Base-by-base conservation (phyloP, 83 land plant genomes). In the Diphasiastrum complanatum region DNA sequence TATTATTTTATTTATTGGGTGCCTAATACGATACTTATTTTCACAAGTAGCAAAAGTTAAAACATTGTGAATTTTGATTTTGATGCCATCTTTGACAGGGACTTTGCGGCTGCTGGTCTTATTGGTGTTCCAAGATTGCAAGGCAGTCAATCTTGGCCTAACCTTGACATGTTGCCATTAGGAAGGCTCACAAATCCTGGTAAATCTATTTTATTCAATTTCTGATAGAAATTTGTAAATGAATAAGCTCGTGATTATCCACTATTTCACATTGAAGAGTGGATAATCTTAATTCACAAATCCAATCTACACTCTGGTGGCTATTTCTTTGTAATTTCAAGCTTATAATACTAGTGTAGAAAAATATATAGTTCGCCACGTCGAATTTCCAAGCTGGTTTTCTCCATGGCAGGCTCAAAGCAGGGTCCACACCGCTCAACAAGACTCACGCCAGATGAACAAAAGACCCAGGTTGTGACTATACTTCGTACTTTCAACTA, bases 161-260 rank as follows among this genome's bases (percentile, higher is more conserved):
- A 93, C 61, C 67, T 89, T 45, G 99, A 93, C 73, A 93, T 93
- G 99, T 79, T 89, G 16, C 99, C 99, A 14, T 51, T 93, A 43
- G 99, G 99, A 58, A 80, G 83, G 81, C 81, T 93, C 24, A 83
- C 96, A 46, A 79, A 78, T 71, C 78, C 75, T 68, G 87, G 96
- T 86, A 33, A 47, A 30, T 18, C 25, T n/a, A 29, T 64, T 36
- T 1, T 8, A 40, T 50, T 29, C 36, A n/a, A 29, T 60, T 28
- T 50, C 11, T 5, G 28, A n/a, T n/a, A n/a, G n/a, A n/a, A n/a
- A n/a, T n/a, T n/a, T n/a, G n/a, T n/a, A n/a, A n/a, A n/a, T n/a
- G n/a, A n/a, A n/a, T n/a, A n/a, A n/a, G n/a, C n/a, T n/a, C n/a
- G n/a, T n/a, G n/a, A n/a, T n/a, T n/a, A n/a, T n/a, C n/a, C n/a